Evolutionary conservation across 139 green algal species (phyloP), one percentile per base, ranked within the genome.

Genomic region (Micromonas pusilla): DNA sequence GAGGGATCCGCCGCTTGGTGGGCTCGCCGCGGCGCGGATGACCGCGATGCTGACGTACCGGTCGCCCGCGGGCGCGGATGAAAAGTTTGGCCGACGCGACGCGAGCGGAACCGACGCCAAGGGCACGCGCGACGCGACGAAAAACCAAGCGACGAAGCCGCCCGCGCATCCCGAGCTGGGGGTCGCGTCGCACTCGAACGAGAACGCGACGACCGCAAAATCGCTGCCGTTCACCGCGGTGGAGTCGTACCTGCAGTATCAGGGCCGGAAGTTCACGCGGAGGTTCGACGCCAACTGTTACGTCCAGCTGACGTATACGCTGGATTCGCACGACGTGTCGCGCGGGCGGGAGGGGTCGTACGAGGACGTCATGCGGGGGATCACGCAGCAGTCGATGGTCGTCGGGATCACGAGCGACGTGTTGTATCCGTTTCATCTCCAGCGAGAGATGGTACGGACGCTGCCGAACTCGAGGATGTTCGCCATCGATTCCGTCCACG

Each of bases 251-350:
- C 70, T 77, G 39, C 39, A 34, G n/a, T 34, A 77, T 25, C 63
- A 57, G 37, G 70, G 70, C 21, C 16, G 9, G 20, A 77, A 77
- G 30, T 77, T 77, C 37, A 65, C 54, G 5, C n/a, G 30, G 4
- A 30, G 70, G 4, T 77, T 77, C 45, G 70, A 77, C 54, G 13
- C 70, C 37, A 65, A 77, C 25, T 77, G 70, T 33, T 77, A 77
- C 70, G 39, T 77, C 6, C 23, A 31, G 37, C 70, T 77, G 32
- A 77, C 70, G 26, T 33, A 28, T 4, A 66, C 70, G n/a, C 16
- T 77, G 37, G 70, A 77, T 33, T 37, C 70, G 36, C 70, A 77
- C 70, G 45, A 77, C 70, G 37, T 77, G 13, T n/a, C 25, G 4
- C 36, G 36, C 23, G 70, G 36, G 25, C 45, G 45, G 45, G 45